phyloP scores from a whole-genome alignment of 1,139 yeast genomes.

The Protomyces inundatus region DNA sequence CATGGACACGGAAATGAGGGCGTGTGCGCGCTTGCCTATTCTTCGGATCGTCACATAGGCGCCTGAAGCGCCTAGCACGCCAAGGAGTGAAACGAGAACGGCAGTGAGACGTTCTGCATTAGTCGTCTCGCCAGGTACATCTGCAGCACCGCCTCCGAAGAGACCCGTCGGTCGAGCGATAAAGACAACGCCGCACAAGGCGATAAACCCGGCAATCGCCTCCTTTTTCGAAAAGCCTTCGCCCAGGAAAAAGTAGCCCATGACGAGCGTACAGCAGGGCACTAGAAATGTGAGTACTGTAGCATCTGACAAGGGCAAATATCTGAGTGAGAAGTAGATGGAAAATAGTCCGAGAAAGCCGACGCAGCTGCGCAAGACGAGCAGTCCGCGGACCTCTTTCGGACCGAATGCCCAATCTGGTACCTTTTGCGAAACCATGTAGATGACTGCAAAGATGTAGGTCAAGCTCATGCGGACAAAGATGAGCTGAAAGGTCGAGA shows the following conservation, averaged over 20 bases:
- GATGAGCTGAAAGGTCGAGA: conserved; percentile 72
- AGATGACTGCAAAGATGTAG: conserved; percentile 16
- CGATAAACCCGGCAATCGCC: conserved; percentile 60
- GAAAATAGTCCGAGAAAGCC: conserved; percentile 81
- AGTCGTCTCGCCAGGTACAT: conserved; percentile 18
- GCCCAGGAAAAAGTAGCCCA: conserved; percentile 62
- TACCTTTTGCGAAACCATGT: conserved; percentile 28
- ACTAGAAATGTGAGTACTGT: conserved; percentile 72
- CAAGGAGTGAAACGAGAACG: conserved; percentile 58
- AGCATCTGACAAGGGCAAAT: conserved; percentile 70
- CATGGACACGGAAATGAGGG: conserved; percentile 70
- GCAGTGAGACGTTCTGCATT: conserved; percentile 44
- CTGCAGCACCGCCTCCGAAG: neutral
- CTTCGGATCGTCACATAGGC: conserved; percentile 69
- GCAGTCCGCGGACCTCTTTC: conserved; percentile 49
- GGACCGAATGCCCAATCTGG: conserved; percentile 73
- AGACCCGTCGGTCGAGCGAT: conserved; percentile 62
- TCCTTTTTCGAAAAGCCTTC: conserved; percentile 68
- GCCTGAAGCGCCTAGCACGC: conserved; percentile 64
- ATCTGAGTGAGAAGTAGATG: conserved; percentile 65
- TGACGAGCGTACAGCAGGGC: conserved; percentile 70
- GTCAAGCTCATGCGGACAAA: conserved; percentile 62
- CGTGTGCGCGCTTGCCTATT: conserved; percentile 74
- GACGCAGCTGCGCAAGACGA: conserved; percentile 59
- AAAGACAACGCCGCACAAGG: conserved; percentile 68